These are phyloP conservation scores for Fusarium foetens DNA, from an alignment of 2,329 filamentous ascomycete species.

Conservation along the genomic window DNA sequence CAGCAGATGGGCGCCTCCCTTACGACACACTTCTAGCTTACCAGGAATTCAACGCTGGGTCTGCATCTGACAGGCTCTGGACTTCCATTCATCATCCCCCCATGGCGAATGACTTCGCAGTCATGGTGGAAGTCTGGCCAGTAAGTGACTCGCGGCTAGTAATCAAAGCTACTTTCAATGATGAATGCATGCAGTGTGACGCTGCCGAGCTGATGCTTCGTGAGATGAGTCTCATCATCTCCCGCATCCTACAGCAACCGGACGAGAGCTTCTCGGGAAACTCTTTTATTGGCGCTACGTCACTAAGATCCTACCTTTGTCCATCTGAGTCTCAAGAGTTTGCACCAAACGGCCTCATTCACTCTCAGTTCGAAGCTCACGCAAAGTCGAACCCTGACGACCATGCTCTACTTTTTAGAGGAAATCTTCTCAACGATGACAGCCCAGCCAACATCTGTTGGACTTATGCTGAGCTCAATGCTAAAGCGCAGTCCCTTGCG, in stretches of 20 bases:
- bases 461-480: slow-evolving; percentile 1
- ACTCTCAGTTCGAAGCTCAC: slow-evolving; percentile 3
- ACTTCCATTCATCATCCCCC: background rate
- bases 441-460: background rate
- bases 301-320: background rate
- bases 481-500: background rate
- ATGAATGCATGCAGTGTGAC: background rate
- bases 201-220: slow-evolving; percentile 4
- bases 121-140: slow-evolving; percentile 9
- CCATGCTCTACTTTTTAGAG: background rate
- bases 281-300: background rate
- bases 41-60: slow-evolving; percentile 1
- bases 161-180: background rate
- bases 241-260: background rate
- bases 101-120: slow-evolving; percentile 3
- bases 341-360: background rate
- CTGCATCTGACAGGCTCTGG: background rate
- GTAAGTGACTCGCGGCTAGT: background rate
- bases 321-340: background rate
- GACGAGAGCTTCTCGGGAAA: background rate
- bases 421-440: background rate
- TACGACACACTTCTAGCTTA: slow-evolving; percentile 8
- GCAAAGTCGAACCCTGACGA: background rate
- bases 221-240: background rate
- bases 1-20: background rate